Conservation (phyloP, 2,329 filamentous ascomycete genomes). For the Fusarium tupiense region DNA sequence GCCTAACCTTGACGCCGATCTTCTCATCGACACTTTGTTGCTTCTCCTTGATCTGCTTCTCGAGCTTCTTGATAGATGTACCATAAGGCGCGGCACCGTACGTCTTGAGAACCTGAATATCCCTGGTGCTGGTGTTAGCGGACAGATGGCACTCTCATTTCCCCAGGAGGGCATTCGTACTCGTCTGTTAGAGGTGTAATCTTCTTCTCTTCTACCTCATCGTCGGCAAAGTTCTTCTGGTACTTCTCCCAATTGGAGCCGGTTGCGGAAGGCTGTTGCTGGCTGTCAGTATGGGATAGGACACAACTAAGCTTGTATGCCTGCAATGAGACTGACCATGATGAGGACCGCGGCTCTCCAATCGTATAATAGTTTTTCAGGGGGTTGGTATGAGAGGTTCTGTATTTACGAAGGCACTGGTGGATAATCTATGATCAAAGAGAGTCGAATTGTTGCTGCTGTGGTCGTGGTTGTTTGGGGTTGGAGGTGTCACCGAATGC, state of each 20-base stretch:
- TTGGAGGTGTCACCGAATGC: conserved; percentile 48
- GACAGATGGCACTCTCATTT: neutral
- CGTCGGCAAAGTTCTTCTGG: conserved; percentile 95
- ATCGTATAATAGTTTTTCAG: neutral
- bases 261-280: conserved; percentile 86
- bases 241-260: conserved; percentile 99
- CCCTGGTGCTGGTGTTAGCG: conserved; percentile 64
- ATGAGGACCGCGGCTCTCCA: conserved; percentile 47
- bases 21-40: conserved; percentile 99
- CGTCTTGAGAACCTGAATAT: conserved; percentile 99
- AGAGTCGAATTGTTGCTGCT: conserved; percentile 24
- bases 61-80: conserved; percentile 92
- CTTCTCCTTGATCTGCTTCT: conserved; percentile 99
- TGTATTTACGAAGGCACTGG: neutral
- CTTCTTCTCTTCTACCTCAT: conserved; percentile 99
- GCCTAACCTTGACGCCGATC: conserved; percentile 81
- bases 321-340: conserved; percentile 52
- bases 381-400: neutral
- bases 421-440: conserved; percentile 10
- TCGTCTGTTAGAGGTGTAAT: conserved; percentile 97
- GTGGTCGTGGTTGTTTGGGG: conserved; percentile 42
- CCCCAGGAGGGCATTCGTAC: conserved; percentile 62
- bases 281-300: conserved; percentile 37
- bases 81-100: conserved; percentile 98
- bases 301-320: conserved; percentile 10